Evolutionary conservation across 2,329 filamentous ascomycete species (phyloP).

Genomic region (Paecilomyces variotii): DNA sequence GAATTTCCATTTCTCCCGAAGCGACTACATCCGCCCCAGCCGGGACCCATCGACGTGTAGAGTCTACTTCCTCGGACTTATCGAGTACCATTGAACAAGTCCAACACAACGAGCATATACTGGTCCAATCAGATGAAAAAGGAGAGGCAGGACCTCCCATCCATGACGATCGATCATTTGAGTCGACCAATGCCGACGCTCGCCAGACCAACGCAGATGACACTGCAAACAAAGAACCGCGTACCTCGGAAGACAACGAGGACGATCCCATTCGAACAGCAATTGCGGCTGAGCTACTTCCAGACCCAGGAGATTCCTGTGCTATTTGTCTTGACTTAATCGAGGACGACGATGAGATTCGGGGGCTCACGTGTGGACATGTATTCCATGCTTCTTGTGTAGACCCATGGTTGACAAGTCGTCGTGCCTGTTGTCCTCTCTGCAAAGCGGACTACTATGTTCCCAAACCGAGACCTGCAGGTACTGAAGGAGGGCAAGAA

Average conservation of each 20-base stretch:
- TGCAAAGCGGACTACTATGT: constrained; percentile 98
- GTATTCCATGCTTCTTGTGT: constrained; percentile 95
- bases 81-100: constrained; percentile 10
- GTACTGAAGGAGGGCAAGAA: constrained; percentile 19
- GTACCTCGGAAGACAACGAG: constrained; percentile 62
- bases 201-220: constrained; percentile 18
- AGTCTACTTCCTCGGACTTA: constrained; percentile 9
- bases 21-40: constrained; percentile 15
- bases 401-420: constrained; percentile 91
- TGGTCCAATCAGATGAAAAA: constrained; percentile 13
- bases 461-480: constrained; percentile 73
- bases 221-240: constrained; percentile 40
- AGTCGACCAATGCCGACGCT: constrained; percentile 12
- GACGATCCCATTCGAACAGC: constrained; percentile 73
- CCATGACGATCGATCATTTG: constrained; percentile 10
- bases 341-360: constrained; percentile 91
- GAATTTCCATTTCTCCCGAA: constrained; percentile 13
- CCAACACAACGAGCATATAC: constrained; percentile 6
- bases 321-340: constrained; percentile 93
- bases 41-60: constrained; percentile 11
- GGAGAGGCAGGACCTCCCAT: constrained; percentile 2
- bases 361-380: constrained; percentile 91
- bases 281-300: constrained; percentile 70
- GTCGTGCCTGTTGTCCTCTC: constrained; percentile 89
- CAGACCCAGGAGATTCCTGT: constrained; percentile 81